A percentile compares a stretch with the other conserved stretches of the same genome.
These are phyloP conservation scores for Thalia dealbata DNA, from an alignment of 176 grass and related monocot genomes.

Conservation along the genomic window DNA sequence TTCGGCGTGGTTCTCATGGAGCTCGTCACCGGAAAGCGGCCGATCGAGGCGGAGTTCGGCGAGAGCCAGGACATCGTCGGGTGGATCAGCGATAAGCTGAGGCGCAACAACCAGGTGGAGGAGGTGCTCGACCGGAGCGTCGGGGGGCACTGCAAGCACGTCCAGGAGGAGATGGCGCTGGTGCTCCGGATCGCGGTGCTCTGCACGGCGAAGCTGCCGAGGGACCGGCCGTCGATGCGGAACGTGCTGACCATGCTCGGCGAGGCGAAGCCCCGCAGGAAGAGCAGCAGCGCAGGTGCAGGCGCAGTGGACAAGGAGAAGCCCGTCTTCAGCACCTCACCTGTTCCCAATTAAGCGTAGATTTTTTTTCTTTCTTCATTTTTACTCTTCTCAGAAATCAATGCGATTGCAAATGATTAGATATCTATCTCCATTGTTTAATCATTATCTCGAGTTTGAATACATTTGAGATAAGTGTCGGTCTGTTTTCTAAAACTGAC, in stretches of 20 bases:
- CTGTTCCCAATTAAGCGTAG: slow-evolving; percentile 34
- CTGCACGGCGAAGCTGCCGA: slow-evolving; percentile 73
- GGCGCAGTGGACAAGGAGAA: slow-evolving; percentile 59
- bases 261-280: slow-evolving; percentile 75
- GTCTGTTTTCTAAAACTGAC: too few species aligned
- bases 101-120: slow-evolving; percentile 45
- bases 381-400: neutral
- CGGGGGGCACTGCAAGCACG: slow-evolving; percentile 54
- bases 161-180: slow-evolving; percentile 92
- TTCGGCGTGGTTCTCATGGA: slow-evolving; percentile 94
- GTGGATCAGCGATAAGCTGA: slow-evolving; percentile 66
- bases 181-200: slow-evolving; percentile 82
- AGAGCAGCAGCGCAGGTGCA: slow-evolving; percentile 50
- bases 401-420: neutral
- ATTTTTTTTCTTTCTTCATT: neutral
- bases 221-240: slow-evolving; percentile 79
- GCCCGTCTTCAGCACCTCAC: slow-evolving; percentile 69
- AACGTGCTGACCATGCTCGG: slow-evolving; percentile 87
- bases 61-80: slow-evolving; percentile 75
- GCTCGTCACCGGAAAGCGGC: slow-evolving; percentile 53
- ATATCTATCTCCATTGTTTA: too few species aligned
- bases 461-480: neutral
- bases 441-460: too few species aligned
- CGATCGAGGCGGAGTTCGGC: slow-evolving; percentile 70
- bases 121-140: slow-evolving; percentile 41